Evolutionary conservation across 805 yeast species (phyloP), one percentile per base, ranked within the genome.

Genomic region (Candida adriatica): DNA sequence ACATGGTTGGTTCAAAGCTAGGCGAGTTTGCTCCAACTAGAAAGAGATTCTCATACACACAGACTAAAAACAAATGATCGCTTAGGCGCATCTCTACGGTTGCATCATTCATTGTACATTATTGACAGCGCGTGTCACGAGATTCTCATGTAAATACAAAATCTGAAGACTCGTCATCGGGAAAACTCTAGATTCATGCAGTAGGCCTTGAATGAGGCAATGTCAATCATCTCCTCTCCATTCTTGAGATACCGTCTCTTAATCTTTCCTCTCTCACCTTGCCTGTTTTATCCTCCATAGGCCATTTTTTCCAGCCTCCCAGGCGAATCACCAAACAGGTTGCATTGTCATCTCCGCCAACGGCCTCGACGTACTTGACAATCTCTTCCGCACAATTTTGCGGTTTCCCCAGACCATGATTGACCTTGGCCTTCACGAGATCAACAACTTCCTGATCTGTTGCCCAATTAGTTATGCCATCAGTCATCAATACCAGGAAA

Each of bases 21-120:
- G 98, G 98, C 2, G 96, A 90, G 58, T 92, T 85, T 64, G 95
- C 94, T 2, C 85, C 88, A 33, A 92, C 98, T 2, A 74, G 97
- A 61, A 84, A 85, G 72, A 75, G 80, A 55, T 85, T 84, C 60
- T 75, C 73, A 41, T 87, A 83, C 62, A 82, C 87, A 31, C 82
- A 72, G 58, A 75, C 87, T 20, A 80, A 80, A 68, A 80, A 79
- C 38, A 61, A 61, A 46, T 61, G 41, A 35, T 33, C 20, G 3
- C 18, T n/a, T n/a, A n/a, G n/a, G n/a, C n/a, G n/a, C n/a, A n/a
- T n/a, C n/a, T n/a, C n/a, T n/a, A n/a, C n/a, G n/a, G n/a, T n/a
- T n/a, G n/a, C n/a, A n/a, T n/a, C n/a, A n/a, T n/a, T n/a, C n/a
- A n/a, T n/a, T n/a, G n/a, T n/a, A n/a, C n/a, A n/a, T n/a, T n/a